Evolutionary conservation across 1,284 basidiomycete genomes (phyloP).

Genomic region (Malassezia obtusa): DNA sequence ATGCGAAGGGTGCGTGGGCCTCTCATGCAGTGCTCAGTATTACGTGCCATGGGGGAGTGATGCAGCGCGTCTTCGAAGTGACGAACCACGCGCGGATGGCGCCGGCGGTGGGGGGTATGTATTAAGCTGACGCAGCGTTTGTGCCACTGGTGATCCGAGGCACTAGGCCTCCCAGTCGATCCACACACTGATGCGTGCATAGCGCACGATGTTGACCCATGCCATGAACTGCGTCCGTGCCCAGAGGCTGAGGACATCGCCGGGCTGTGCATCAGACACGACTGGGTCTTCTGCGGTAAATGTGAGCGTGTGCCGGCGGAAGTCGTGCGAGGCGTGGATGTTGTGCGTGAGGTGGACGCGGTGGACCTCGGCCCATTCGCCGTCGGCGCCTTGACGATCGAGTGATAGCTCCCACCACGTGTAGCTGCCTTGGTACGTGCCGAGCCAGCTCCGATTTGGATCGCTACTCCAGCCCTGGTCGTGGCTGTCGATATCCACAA

Average conservation of each 20-base stretch:
- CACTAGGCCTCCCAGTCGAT: constrained; percentile 3
- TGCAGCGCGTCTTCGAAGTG: constrained; percentile 11
- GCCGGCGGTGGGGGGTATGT: constrained; percentile 1
- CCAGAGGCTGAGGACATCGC: constrained; percentile 7
- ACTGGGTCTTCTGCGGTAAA: neutral
- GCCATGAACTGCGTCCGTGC: constrained; percentile 11
- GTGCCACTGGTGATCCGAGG: neutral
- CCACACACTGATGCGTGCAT: constrained; percentile 7
- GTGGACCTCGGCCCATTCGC: constrained; percentile 4
- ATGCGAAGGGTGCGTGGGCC: neutral
- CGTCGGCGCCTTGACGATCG: neutral
- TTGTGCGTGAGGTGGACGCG: constrained; percentile 10
- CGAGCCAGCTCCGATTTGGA: constrained; percentile 9
- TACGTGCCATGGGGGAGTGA: constrained; percentile 12
- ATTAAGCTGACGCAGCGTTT: neutral
- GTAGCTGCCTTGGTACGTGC: constrained; percentile 15
- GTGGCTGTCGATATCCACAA: constrained; percentile 13
- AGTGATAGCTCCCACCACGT: constrained; percentile 18
- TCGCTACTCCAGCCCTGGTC: constrained; percentile 18
- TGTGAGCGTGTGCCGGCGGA: neutral
- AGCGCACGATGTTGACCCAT: constrained; percentile 10
- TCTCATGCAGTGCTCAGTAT: constrained; percentile 7
- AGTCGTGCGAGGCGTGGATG: constrained; percentile 8
- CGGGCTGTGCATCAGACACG: neutral
- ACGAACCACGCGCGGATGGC: neutral